Evolutionary conservation across 371 early-diverging fungal species (phyloP).

Genomic region (Zopfochytrium polystomum): DNA sequence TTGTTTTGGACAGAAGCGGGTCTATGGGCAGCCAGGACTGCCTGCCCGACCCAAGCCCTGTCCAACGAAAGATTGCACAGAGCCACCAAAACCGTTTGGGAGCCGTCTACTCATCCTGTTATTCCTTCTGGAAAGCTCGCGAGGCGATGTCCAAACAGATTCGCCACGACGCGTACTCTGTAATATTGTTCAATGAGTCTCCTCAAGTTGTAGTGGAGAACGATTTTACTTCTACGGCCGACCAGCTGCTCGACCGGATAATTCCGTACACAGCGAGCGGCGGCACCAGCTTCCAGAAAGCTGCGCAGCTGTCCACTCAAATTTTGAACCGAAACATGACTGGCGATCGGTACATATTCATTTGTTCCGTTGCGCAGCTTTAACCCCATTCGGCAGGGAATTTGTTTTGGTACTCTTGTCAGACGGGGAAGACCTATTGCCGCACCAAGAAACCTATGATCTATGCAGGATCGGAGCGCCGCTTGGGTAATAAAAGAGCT

Average conservation of each 20-base stretch:
- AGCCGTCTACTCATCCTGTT: conserved; percentile 26
- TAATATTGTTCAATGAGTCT: conserved; percentile 9
- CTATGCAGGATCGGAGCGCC: background rate
- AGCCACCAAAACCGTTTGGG: conserved; percentile 31
- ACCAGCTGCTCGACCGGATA: background rate
- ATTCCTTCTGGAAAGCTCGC: conserved; percentile 17
- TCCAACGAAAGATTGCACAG: background rate
- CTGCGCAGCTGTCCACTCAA: background rate
- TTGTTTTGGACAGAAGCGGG: conserved; percentile 28
- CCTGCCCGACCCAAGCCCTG: background rate
- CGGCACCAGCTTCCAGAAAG: background rate
- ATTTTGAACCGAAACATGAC: background rate
- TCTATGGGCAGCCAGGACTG: conserved; percentile 21
- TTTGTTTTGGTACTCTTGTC: background rate
- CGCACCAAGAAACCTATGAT: background rate
- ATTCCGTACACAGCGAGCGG: background rate
- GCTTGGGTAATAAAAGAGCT: background rate
- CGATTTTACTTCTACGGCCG: background rate
- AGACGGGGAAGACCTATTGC: background rate
- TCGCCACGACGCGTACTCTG: conserved; percentile 6
- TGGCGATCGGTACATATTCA: background rate
- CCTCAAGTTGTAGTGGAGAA: background rate
- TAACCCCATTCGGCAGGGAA: background rate
- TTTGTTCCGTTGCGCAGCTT: background rate
- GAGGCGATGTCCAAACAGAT: background rate